A percentile compares a stretch with the other conserved stretches of the same genome.
Evolutionary conservation across 2,329 filamentous ascomycete genomes (phyloP).

Genomic region (Alternaria consortialis): DNA sequence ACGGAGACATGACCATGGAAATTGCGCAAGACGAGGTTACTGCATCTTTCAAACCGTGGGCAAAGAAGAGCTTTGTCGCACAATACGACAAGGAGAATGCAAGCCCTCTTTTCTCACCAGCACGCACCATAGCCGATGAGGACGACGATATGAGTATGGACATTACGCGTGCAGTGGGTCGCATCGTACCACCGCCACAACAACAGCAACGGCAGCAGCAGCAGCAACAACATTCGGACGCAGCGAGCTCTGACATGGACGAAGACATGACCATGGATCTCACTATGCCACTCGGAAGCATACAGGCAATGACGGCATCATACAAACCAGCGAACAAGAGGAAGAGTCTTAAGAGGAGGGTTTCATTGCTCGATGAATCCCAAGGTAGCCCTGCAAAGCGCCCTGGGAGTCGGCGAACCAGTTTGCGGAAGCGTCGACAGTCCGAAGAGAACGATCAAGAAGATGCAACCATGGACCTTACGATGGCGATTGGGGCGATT

Average conservation of each 20-base stretch:
- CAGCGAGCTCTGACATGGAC: constrained; percentile 51
- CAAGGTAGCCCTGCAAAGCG: constrained; percentile 51
- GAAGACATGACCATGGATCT: constrained; percentile 65
- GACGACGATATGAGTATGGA: constrained; percentile 88
- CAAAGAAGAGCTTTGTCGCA: constrained; percentile 61
- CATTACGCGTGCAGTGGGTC: constrained; percentile 82
- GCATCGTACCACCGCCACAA: constrained; percentile 69
- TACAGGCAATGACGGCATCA: constrained; percentile 48
- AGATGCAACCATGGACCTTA: constrained; percentile 54
- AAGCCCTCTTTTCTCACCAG: constrained; percentile 57
- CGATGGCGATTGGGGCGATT: constrained; percentile 50
- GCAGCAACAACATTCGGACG: constrained; percentile 35
- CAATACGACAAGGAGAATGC: constrained; percentile 60
- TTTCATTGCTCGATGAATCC: constrained; percentile 50
- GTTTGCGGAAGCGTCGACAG: constrained; percentile 52
- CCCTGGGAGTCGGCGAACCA: constrained; percentile 45
- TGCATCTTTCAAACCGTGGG: constrained; percentile 77
- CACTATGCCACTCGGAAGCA: constrained; percentile 63
- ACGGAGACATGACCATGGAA: constrained; percentile 62
- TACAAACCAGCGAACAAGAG: constrained; percentile 40
- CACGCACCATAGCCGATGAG: constrained; percentile 53
- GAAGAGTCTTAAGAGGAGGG: constrained; percentile 56
- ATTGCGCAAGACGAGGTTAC: constrained; percentile 73
- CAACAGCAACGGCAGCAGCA: constrained; percentile 28
- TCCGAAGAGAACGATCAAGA: constrained; percentile 48